Base-by-base conservation (phyloP, 2,329 filamentous ascomycete genomes). In the Hypoxylon sp. region DNA sequence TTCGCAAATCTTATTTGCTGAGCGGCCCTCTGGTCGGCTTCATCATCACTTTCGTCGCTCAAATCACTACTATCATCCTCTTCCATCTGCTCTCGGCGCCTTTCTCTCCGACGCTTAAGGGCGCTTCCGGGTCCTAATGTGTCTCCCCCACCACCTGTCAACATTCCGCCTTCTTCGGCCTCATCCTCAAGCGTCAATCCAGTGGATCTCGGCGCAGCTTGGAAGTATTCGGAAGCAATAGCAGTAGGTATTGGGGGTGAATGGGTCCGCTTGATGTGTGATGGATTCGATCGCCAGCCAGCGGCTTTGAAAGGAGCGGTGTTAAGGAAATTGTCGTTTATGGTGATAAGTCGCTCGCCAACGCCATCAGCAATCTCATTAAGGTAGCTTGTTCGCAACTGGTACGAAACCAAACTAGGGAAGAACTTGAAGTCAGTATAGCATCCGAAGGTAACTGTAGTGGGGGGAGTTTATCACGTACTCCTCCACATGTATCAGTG, bases 1-100 rank as follows among this genome's bases (percentile, higher is more conserved):
- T 98, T 98, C 53, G 92, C 90, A 80, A 99, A 99, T 77, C 95
- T 94, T 78, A 98, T 97, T 79, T 97, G 93, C 78, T 97, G 93
- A 2, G 92, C 91, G 48, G 92, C 91, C 59, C 92, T 80, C 68
- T 90, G 86, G 63, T 93, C 91, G 1, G 87, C 85, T 57, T 94
- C 92, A 24, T 94, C 92, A 55, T 96, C 93, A 74, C 92, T 95
- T 73, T 95, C 92, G 74, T 96, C 93, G 77, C 91, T 94, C 59
- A 95, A 82, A 74, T 95, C 93, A 76, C 92, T 94, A 79, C 93
- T 96, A 76, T 95, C 93, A 64, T 94, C 92, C 75, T 96, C 93
- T 72, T 94, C 92, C 82, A 93, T 88, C 78, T 93, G 91, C 79
- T 94, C 91, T 67, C 91, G 83, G 58, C 88, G 85, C 68, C 87